phyloP scores from a whole-genome alignment of 192 early-diverging fungal species.

The Hyaloraphidium curvatum region DNA sequence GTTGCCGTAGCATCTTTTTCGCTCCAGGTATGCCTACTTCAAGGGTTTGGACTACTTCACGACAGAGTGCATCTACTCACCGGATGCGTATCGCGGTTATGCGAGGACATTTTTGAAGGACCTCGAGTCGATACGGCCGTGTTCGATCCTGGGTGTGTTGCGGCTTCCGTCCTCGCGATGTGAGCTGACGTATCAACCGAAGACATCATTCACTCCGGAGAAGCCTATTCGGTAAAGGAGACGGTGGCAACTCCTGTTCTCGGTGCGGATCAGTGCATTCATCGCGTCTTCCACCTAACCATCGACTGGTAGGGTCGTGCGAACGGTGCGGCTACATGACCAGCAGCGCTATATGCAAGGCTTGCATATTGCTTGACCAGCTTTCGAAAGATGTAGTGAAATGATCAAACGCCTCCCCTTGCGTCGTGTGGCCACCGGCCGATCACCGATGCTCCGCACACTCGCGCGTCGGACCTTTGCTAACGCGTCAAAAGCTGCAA shows the following conservation, averaged over 20 bases:
- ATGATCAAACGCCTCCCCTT: no score
- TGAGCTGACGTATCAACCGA: background rate
- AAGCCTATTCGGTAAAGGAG: slow-evolving; percentile 37
- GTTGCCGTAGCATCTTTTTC: no score
- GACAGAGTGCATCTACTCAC: slow-evolving; percentile 95
- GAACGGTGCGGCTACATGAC: slow-evolving; percentile 89
- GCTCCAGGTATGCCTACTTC: slow-evolving; percentile 71
- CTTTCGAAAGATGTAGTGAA: no score
- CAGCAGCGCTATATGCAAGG: slow-evolving; percentile 79
- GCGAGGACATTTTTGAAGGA: slow-evolving; percentile 90
- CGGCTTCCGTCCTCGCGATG: background rate
- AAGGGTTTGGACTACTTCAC: slow-evolving; percentile 95
- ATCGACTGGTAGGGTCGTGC: slow-evolving; percentile 28
- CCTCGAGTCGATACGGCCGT: slow-evolving; percentile 72
- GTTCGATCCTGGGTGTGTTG: slow-evolving; percentile 56
- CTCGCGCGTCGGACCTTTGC: no score
- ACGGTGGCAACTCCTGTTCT: slow-evolving; percentile 1
- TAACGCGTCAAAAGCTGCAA: no score
- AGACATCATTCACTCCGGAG: slow-evolving; percentile 92
- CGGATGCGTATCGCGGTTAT: slow-evolving; percentile 91
- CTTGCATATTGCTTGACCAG: slow-evolving; percentile 84
- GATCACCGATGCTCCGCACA: no score
- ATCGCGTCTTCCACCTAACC: background rate
- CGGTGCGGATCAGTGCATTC: background rate
- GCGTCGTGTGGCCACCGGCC: no score